Evolutionary conservation across 2,329 filamentous ascomycete species (phyloP).

Genomic region (Aspergillus ibericus): DNA sequence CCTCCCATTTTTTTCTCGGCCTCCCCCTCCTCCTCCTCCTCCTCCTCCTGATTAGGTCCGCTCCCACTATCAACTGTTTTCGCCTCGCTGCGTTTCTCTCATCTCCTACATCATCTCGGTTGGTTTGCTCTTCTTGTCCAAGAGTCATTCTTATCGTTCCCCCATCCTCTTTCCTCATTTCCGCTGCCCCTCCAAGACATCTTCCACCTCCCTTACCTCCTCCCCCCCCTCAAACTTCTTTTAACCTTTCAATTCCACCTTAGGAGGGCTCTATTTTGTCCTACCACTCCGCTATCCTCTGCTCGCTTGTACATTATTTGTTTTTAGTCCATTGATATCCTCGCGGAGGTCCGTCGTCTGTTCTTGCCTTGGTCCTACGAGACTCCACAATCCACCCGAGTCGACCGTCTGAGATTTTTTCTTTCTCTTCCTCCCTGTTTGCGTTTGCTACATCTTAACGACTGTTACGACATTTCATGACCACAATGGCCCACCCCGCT

Average conservation of each 20-base stretch:
- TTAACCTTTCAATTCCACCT: constrained; percentile 18
- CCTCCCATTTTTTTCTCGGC: neutral
- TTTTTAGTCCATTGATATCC: constrained; percentile 14
- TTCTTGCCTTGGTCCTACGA: constrained; percentile 4
- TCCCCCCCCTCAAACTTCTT: constrained; percentile 6
- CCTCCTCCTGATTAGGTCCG: neutral
- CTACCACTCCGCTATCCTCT: neutral
- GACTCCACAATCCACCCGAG: neutral
- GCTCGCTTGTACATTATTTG: constrained; percentile 18
- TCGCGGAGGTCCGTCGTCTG: constrained; percentile 8
- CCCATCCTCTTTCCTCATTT: constrained; percentile 10
- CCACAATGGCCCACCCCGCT: constrained; percentile 22
- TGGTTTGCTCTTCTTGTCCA: constrained; percentile 14
- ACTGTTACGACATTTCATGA: constrained; percentile 22
- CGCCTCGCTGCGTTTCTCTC: constrained; percentile 1
- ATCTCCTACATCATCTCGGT: constrained; percentile 8
- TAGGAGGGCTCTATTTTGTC: constrained; percentile 12
- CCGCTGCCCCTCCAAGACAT: constrained; percentile 14
- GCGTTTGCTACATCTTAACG: constrained; percentile 17
- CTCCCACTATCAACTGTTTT: neutral
- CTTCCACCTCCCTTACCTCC: constrained; percentile 14
- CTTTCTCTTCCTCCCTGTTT: constrained; percentile 20
- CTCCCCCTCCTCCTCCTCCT: neutral
- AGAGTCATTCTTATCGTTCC: neutral
- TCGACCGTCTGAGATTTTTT: neutral